phyloP scores from a whole-genome alignment of 2,329 filamentous ascomycete species.

The Epichloe baconii region DNA sequence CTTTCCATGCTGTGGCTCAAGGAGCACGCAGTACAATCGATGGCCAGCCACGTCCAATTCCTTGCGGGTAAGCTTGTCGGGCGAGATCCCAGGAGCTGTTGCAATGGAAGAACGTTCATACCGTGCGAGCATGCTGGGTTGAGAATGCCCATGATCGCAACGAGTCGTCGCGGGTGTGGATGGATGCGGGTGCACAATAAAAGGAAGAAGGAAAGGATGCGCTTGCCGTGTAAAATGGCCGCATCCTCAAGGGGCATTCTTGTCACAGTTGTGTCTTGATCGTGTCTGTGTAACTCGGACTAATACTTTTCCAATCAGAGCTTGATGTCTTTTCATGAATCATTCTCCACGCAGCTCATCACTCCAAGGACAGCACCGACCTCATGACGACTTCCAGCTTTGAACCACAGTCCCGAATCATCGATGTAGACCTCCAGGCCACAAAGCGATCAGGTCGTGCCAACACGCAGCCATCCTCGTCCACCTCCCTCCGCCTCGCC shows the following conservation, averaged over 20 bases:
- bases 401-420: neutral
- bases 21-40: too few relatives aligned
- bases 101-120: slow-evolving; percentile 10
- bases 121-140: slow-evolving; percentile 21
- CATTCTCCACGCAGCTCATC: neutral
- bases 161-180: neutral
- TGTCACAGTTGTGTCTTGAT: too few relatives aligned
- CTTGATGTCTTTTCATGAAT: neutral
- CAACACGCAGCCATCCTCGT: slow-evolving; percentile 44
- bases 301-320: too few relatives aligned
- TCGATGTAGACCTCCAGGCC: slow-evolving; percentile 30
- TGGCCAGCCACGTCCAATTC: too few relatives aligned
- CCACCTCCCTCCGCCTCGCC: slow-evolving; percentile 37
- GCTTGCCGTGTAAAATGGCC: too few relatives aligned
- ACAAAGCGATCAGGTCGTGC: slow-evolving; percentile 47
- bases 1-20: too few relatives aligned
- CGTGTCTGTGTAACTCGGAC: too few relatives aligned
- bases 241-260: too few relatives aligned
- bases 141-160: too few relatives aligned
- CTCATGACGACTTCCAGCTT: neutral
- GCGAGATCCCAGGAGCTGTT: slow-evolving; percentile 9
- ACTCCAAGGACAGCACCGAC: neutral
- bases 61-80: slow-evolving; percentile 23
- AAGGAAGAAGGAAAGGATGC: too few relatives aligned
- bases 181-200: neutral